Conservation (phyloP, 2,329 filamentous ascomycete species). For the Piedraia hortae region DNA sequence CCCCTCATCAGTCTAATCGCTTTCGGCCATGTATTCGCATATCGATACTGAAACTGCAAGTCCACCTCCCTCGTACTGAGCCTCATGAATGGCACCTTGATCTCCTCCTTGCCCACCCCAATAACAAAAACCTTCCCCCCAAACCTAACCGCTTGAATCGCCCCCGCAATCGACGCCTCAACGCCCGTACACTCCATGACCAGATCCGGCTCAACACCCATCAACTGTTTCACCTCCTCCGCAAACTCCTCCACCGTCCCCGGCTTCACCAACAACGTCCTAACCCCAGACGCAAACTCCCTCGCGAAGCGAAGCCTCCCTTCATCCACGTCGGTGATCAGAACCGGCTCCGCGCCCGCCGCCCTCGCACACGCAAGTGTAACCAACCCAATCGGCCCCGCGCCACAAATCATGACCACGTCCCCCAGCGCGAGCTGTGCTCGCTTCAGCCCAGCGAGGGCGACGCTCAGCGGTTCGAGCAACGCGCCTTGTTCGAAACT, state of each 20-base stretch:
- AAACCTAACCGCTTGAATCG: conserved; percentile 78
- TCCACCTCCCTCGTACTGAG: conserved; percentile 78
- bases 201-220: conserved; percentile 55
- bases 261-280: conserved; percentile 52
- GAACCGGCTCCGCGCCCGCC: conserved; percentile 67
- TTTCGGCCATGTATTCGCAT: conserved; percentile 84
- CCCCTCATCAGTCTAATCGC: conserved; percentile 71
- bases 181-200: conserved; percentile 87
- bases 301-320: conserved; percentile 64
- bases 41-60: conserved; percentile 88
- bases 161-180: conserved; percentile 60
- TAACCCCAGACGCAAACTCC: conserved; percentile 49
- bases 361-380: conserved; percentile 62
- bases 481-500: conserved; percentile 74
- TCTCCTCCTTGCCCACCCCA: conserved; percentile 82
- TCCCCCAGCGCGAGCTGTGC: conserved; percentile 61
- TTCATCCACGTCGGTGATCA: conserved; percentile 86
- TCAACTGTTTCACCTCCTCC: conserved; percentile 35
- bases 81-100: conserved; percentile 86
- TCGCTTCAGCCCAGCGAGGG: conserved; percentile 64
- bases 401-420: conserved; percentile 67
- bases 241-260: conserved; percentile 42
- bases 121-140: conserved; percentile 94
- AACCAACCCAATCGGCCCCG: conserved; percentile 79
- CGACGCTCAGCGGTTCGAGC: conserved; percentile 72